A percentile compares a stretch with the other conserved stretches of the same genome.
These are phyloP conservation scores for Thraustochytrium sp. DNA, from an alignment of 352 stramenopile species.

Conservation along the genomic window DNA sequence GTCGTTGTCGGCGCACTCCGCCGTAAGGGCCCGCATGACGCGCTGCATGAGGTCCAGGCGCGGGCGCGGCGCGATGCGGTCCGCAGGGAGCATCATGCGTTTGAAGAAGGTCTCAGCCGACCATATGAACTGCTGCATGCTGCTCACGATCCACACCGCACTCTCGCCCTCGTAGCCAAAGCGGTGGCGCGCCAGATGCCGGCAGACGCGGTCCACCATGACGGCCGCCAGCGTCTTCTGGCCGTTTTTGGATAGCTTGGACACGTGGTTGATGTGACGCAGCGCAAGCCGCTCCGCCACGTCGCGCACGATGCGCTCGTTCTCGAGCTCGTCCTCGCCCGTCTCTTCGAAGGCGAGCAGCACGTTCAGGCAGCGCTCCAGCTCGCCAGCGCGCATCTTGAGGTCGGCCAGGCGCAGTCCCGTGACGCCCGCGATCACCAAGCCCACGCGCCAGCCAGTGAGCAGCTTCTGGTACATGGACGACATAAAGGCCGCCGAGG, in stretches of 20 bases:
- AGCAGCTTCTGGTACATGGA: background rate
- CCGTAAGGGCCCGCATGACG: background rate
- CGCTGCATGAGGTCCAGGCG: background rate
- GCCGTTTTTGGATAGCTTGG: slow-evolving; percentile 22
- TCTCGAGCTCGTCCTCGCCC: slow-evolving; percentile 30
- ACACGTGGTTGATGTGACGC: slow-evolving; percentile 32
- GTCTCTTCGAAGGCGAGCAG: slow-evolving; percentile 23
- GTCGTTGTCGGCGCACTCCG: background rate
- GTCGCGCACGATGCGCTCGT: slow-evolving; percentile 4
- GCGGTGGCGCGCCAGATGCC: background rate
- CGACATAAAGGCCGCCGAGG: background rate
- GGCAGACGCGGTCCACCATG: slow-evolving; percentile 22
- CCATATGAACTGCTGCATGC: background rate
- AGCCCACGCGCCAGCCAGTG: background rate
- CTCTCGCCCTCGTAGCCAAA: background rate
- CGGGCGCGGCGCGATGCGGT: background rate
- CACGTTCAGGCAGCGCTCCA: slow-evolving; percentile 29
- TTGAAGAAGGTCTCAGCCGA: background rate
- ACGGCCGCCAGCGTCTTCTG: slow-evolving; percentile 5
- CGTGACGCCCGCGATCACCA: background rate
- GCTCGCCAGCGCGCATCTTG: slow-evolving; percentile 46
- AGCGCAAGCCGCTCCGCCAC: background rate
- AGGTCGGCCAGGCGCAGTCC: slow-evolving; percentile 1
- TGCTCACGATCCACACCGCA: background rate
- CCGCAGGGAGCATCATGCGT: background rate